These are phyloP conservation scores for Mortierella sp. DNA, from an alignment of 371 early-diverging fungal genomes.

Conservation along the genomic window DNA sequence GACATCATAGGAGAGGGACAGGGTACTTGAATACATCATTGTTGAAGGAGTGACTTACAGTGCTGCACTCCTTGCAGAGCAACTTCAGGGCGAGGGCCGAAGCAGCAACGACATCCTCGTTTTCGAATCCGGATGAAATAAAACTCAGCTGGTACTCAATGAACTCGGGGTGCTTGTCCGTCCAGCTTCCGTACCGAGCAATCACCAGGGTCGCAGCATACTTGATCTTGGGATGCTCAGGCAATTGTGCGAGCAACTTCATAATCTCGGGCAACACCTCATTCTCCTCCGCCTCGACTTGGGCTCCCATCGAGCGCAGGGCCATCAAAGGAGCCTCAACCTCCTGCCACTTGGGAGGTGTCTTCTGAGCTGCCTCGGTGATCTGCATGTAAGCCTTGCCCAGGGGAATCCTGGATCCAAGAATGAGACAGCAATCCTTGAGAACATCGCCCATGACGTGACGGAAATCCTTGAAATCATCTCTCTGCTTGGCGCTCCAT, in stretches of 20 bases:
- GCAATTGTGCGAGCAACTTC: conserved; percentile 87
- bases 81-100: conserved; percentile 89
- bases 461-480: conserved; percentile 95
- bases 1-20: background rate
- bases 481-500: conserved; percentile 90
- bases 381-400: conserved; percentile 74
- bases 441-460: conserved; percentile 97
- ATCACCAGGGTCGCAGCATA: conserved; percentile 97
- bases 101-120: conserved; percentile 90
- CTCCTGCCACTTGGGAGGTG: conserved; percentile 85
- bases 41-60: conserved; percentile 64
- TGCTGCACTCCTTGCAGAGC: conserved; percentile 91
- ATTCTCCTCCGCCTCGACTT: conserved; percentile 78
- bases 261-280: conserved; percentile 90
- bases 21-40: background rate
- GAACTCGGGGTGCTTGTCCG: conserved; percentile 87
- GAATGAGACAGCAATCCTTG: conserved; percentile 91
- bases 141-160: conserved; percentile 92
- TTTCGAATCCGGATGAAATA: conserved; percentile 89
- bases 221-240: conserved; percentile 91
- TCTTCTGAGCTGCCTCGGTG: conserved; percentile 52
- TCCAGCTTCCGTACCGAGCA: conserved; percentile 96
- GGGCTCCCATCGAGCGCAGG: conserved; percentile 92
- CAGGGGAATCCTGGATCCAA: conserved; percentile 84
- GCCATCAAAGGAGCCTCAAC: conserved; percentile 96